Base-by-base conservation (phyloP, 2,329 filamentous ascomycete species). In the Aureobasidium leucospermi region DNA sequence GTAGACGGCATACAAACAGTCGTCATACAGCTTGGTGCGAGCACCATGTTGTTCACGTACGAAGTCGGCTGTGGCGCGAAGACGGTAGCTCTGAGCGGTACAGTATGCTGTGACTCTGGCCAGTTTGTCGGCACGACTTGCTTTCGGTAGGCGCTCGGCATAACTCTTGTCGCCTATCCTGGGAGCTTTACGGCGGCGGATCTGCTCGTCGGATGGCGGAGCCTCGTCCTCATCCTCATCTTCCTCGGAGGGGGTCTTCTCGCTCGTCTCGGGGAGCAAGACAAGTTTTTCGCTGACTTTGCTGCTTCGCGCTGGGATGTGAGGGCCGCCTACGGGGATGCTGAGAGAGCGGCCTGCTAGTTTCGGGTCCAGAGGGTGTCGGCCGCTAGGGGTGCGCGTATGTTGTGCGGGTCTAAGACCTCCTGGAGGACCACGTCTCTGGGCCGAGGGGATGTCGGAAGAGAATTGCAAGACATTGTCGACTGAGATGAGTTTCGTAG, bases 241-340 rank as follows among this genome's bases (percentile, higher is more conserved):
- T 11, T 73, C 73, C 4, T 69, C 69, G 13, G 55, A 58, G 7
- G 55, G 55, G 8, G 53, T 47, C 29, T 82, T 81, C 49, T 80
- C 77, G 3, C 79, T 79, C 1, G 91, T 88, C 69, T 96, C 93
- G 0, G 94, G 94, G 13, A 99, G 81, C 38, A 97, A 79, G 0
- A 99, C 94, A n/a, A 99, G 80, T 75, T 97, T 97, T 77, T 97
- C 90, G 72, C 90, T 96, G 64, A 96, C 87, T 73, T 97, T 96
- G 31, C 90, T 95, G 39, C 91, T 95, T 57, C 94, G 84, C 6
- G 90, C 87, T 0, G 93, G 94, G 65, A 96, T 79, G 64, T 84
- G 80, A 13, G 66, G 39, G 46, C 61, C 56, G 19, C 61, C 61
- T 58, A 81, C 77, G 55, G 80, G 79, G 0, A 80, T 60, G 29